A percentile compares a stretch with the other conserved stretches of the same genome.
phyloP scores from a whole-genome alignment of 805 yeast species.

The Kuraishia piskuri region DNA sequence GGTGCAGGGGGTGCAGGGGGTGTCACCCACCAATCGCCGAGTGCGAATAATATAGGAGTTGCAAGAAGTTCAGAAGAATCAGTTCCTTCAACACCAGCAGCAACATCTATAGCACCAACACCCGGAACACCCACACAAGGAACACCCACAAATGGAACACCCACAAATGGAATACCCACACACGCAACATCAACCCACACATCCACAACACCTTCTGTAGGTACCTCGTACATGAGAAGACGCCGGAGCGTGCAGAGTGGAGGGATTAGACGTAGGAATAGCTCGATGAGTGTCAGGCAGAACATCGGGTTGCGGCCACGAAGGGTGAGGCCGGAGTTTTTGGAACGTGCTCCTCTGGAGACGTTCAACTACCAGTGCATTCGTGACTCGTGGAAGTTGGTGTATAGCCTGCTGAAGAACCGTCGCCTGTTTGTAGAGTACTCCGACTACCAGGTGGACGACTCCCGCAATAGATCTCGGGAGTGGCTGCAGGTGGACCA shows the following conservation, averaged over 20 bases:
- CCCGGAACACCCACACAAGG: too few relatives aligned
- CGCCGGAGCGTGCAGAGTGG: background rate
- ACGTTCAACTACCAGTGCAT: slow-evolving; percentile 23
- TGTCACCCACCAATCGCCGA: too few relatives aligned
- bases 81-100: too few relatives aligned
- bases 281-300: background rate
- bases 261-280: background rate
- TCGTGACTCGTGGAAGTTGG: slow-evolving; percentile 47
- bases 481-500: slow-evolving; percentile 40
- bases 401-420: slow-evolving; percentile 41
- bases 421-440: slow-evolving; percentile 43
- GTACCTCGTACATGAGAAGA: too few relatives aligned
- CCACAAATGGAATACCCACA: too few relatives aligned
- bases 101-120: too few relatives aligned
- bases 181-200: too few relatives aligned
- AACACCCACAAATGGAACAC: too few relatives aligned
- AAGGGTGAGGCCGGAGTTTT: background rate
- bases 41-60: too few relatives aligned
- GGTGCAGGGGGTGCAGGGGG: background rate
- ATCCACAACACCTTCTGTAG: too few relatives aligned
- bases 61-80: too few relatives aligned
- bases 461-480: slow-evolving; percentile 34
- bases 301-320: background rate
- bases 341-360: background rate
- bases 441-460: slow-evolving; percentile 30